These are phyloP conservation scores for Xerocomus brunneocitrinus DNA, from an alignment of 768 basidiomycete species.

Conservation along the genomic window DNA sequence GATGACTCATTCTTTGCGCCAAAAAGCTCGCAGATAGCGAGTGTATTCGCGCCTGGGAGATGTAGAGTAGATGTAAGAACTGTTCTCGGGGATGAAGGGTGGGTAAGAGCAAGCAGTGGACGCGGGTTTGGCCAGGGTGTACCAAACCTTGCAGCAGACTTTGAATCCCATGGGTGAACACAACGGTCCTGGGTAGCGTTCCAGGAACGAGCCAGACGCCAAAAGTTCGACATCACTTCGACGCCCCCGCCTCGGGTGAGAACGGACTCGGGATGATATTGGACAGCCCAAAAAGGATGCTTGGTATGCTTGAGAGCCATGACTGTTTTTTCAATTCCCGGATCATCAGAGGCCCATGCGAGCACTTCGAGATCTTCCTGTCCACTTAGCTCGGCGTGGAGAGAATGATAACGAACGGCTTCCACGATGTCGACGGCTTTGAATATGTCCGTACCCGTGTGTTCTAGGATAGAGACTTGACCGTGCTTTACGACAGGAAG, in stretches of 20 bases:
- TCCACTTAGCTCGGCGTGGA: slow-evolving; percentile 52
- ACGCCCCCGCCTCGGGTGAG: slow-evolving; percentile 65
- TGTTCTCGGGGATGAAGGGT: slow-evolving; percentile 19
- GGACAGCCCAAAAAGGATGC: slow-evolving; percentile 82
- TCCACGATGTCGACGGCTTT: slow-evolving; percentile 46
- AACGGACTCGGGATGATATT: slow-evolving; percentile 86
- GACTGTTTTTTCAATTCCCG: slow-evolving; percentile 62
- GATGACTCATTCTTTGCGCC: slow-evolving; percentile 53
- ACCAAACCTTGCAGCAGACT: slow-evolving; percentile 38
- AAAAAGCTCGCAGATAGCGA: slow-evolving; percentile 56
- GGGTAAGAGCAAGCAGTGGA: slow-evolving; percentile 17
- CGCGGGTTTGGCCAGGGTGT: slow-evolving; percentile 54
- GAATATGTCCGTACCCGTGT: slow-evolving; percentile 59
- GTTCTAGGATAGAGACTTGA: slow-evolving; percentile 61
- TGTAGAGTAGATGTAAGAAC: slow-evolving; percentile 40
- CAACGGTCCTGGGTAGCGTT: slow-evolving; percentile 35
- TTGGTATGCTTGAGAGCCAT: slow-evolving; percentile 67
- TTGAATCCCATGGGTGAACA: slow-evolving; percentile 39
- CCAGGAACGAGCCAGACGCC: slow-evolving; percentile 64
- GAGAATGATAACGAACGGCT: slow-evolving; percentile 78
- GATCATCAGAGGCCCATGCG: slow-evolving; percentile 68
- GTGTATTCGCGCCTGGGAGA: slow-evolving; percentile 38
- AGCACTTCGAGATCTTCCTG: slow-evolving; percentile 54
- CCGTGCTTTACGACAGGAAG: slow-evolving; percentile 74
- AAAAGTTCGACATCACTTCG: slow-evolving; percentile 71